A percentile compares a stretch with the other conserved stretches of the same genome.
Conservation (phyloP, 2,329 filamentous ascomycete genomes). For the Colletotrichum somersetense region DNA sequence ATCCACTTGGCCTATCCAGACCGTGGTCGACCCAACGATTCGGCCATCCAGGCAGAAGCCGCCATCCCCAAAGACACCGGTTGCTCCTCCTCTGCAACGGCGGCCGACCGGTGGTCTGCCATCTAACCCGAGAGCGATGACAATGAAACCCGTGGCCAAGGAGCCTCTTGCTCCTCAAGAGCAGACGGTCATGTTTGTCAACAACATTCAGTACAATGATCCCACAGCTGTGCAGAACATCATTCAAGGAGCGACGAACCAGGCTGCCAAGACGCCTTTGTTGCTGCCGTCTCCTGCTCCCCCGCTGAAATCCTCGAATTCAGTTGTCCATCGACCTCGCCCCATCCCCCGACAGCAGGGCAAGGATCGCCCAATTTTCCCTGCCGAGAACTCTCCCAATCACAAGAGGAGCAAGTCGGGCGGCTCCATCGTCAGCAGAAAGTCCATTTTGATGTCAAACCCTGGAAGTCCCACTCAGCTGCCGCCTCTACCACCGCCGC, state of each 20-base stretch:
- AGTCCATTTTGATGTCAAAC: slow-evolving; percentile 59
- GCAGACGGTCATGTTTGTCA: slow-evolving; percentile 68
- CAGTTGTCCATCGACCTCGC: slow-evolving; percentile 67
- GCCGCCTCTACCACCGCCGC: slow-evolving; percentile 64
- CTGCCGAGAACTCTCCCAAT: slow-evolving; percentile 57
- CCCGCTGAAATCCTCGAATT: slow-evolving; percentile 48
- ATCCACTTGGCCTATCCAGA: slow-evolving; percentile 47
- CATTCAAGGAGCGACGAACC: slow-evolving; percentile 58
- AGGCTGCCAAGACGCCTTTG: slow-evolving; percentile 44
- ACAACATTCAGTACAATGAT: slow-evolving; percentile 68
- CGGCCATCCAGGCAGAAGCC: slow-evolving; percentile 50
- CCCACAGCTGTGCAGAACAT: slow-evolving; percentile 63
- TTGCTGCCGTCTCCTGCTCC: slow-evolving; percentile 12
- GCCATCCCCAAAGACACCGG: slow-evolving; percentile 48
- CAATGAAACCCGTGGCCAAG: slow-evolving; percentile 48
- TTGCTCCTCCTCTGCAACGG: slow-evolving; percentile 51
- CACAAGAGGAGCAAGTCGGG: slow-evolving; percentile 65
- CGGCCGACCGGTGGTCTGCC: slow-evolving; percentile 61
- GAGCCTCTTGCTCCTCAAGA: slow-evolving; percentile 50
- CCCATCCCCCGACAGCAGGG: slow-evolving; percentile 65
- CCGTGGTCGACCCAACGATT: slow-evolving; percentile 49
- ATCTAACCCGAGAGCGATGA: slow-evolving; percentile 59
- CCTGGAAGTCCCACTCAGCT: slow-evolving; percentile 62
- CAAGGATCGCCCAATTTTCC: slow-evolving; percentile 62
- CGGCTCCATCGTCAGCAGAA: slow-evolving; percentile 59